Evolutionary conservation across 2,329 filamentous ascomycete species (phyloP), one percentile per base, ranked within the genome.

Genomic region (Venturiaceae sp.): DNA sequence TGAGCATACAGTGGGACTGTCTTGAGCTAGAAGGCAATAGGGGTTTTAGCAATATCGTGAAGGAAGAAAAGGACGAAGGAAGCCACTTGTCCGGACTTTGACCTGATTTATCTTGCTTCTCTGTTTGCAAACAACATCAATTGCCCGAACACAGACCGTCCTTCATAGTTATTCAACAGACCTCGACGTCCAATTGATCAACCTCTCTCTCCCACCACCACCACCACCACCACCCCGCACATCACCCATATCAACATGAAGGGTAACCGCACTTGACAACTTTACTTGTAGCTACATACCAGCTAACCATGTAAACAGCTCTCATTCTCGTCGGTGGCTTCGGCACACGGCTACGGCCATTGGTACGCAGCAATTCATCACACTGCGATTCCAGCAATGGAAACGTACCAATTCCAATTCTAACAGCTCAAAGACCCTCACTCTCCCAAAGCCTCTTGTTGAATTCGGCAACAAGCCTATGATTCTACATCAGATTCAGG

Each of bases 381-480:
- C 36, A 21, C n/a, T 39, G 26, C 41, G 23, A 32, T 11, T 28
- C 14, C 19, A 26, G 21, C 28, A 3, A 7, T 41, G 21, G 14
- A 33, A 28, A 21, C 59, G 21, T 32, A 41, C 33, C 33, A 33
- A 52, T 36, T 37, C 34, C 53, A 37, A 56, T 58, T 47, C 44
- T 26, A 64, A 68, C 72, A 60, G 69, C 62, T 19, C 53, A 62
- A 62, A 95, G 90, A 99, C 92, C 67, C 85, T 99, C 71, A 96
- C 94, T 55, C 88, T 96, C 65, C 92, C 92, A 62, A 99, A 97
- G 77, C 92, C 94, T 64, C 83, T 99, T 66, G 94, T 99, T 70
- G 92, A 99, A 78, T 99, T 99, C 71, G 91, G 85, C 71, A 99
- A 99, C 83, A 92, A 94, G 78, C 94, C 92, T 72, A 99, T 99